phyloP scores from a whole-genome alignment of 106 monocot species.

The Allium sativum region DNA sequence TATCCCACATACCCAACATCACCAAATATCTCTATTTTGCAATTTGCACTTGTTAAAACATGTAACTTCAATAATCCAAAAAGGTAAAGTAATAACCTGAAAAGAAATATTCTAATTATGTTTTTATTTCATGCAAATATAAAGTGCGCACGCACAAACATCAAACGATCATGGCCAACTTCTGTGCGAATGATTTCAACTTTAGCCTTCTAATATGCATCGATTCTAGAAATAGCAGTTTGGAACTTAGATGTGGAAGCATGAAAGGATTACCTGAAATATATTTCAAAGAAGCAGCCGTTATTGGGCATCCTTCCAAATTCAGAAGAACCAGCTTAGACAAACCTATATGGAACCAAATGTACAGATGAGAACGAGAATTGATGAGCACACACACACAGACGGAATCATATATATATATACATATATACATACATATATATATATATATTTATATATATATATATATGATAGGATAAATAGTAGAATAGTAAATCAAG shows the following conservation, averaged over 20 bases:
- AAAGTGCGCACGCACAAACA: too few species aligned
- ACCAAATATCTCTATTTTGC: too few species aligned
- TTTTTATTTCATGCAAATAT: too few species aligned
- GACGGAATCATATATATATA: too few species aligned
- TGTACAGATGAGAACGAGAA: background rate
- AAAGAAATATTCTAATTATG: too few species aligned
- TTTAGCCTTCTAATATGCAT: background rate
- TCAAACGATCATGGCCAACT: too few species aligned
- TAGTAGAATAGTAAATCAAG: background rate
- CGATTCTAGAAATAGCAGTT: background rate
- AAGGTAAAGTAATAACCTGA: too few species aligned
- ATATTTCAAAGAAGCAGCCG: constrained; percentile 65
- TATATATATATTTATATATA: background rate
- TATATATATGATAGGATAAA: background rate
- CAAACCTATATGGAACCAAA: constrained; percentile 39
- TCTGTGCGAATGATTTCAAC: background rate
- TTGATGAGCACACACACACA: background rate
- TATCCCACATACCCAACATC: too few species aligned
- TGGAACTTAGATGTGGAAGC: background rate
- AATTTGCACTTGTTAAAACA: too few species aligned
- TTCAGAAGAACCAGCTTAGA: constrained; percentile 61
- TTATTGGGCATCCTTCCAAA: constrained; percentile 89
- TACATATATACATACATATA: background rate
- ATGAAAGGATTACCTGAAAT: constrained; percentile 43
- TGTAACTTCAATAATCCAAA: too few species aligned